These are phyloP conservation scores for Candida argentea DNA, from an alignment of 805 yeast species.

Conservation along the genomic window DNA sequence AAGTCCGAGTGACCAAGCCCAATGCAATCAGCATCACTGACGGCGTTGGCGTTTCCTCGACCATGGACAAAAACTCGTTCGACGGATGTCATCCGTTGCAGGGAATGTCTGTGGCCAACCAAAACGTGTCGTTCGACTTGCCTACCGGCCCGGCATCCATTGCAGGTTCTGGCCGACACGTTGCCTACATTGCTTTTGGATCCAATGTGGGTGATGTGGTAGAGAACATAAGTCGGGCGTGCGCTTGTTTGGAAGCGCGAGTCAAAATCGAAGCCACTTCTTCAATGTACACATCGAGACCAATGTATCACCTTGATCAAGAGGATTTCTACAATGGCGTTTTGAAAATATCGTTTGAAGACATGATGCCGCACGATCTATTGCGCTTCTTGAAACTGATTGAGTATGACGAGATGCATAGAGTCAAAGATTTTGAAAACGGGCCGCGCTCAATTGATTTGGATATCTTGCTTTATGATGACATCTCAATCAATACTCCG, in stretches of 20 bases:
- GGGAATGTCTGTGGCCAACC: not conserved
- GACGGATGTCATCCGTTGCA: no score
- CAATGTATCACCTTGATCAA: constrained; percentile 85
- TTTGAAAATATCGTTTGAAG: constrained; percentile 48
- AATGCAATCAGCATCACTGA: constrained; percentile 80
- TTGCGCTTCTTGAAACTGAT: constrained; percentile 56
- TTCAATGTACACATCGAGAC: constrained; percentile 76
- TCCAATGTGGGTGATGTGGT: constrained; percentile 73
- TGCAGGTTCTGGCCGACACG: constrained; percentile 22
- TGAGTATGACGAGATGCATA: constrained; percentile 59
- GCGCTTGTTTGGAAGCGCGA: constrained; percentile 32
- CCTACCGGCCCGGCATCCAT: constrained; percentile 15
- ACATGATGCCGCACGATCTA: constrained; percentile 52
- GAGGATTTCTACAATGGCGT: constrained; percentile 80
- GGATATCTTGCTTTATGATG: constrained; percentile 72
- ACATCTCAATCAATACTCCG: constrained; percentile 41
- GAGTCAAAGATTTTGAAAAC: constrained; percentile 75
- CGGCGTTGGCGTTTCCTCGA: constrained; percentile 81
- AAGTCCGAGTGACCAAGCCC: constrained; percentile 70
- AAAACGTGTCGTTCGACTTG: constrained; percentile 16
- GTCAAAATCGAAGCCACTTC: constrained; percentile 54
- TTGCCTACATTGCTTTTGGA: constrained; percentile 79
- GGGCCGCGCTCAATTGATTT: constrained; percentile 91
- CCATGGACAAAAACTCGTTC: constrained; percentile 36
- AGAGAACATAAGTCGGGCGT: constrained; percentile 47